Base-by-base conservation (phyloP, 1,284 basidiomycete genomes). In the Cryptococcus maquisensis region DNA sequence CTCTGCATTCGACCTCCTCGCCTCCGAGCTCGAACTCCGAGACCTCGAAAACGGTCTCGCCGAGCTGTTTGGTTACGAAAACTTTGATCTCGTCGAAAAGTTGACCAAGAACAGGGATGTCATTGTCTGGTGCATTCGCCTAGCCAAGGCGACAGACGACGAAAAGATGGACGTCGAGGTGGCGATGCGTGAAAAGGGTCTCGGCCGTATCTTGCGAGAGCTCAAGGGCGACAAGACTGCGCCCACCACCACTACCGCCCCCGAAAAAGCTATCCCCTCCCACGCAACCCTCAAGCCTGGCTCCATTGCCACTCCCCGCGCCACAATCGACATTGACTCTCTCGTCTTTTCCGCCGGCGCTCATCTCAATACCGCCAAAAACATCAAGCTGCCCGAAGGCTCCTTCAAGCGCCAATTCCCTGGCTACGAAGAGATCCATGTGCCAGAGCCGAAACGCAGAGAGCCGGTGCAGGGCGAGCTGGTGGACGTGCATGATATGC, bases 371-470 rank as follows among this genome's bases (percentile, higher is more conserved):
- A 91, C 92, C 20, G 96, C 97, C 78, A 96, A 98, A 77, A 98
- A 97, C 78, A 92, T 90, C 77, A 96, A 94, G 69, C 85, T 98
- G 5, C 96, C 95, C 0, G 91, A 97, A 48, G 96, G 95, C 4
- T 97, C 92, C 28, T 95, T 98, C 83, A 98, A 98, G 79, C 87
- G 94, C 32, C 85, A 89, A 28, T 87, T 89, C 76, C 98, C 98
- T 75, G 94, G 95, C 0, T 98, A 92, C 75, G 96, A 98, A 74
- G 96, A 98, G 76, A 96, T 98, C 48, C 94, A 98, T 66, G 90
- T 99, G 2, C 95, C 95, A 1, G 87, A 91, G 2, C 94, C 94
- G 3, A 92, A 93, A 77, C 85, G 87, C 62, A 84, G 88, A 57
- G 81, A 84, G 1, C 77, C 82, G 0, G 79, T 70, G 16, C 60